Evolutionary conservation across 2,329 filamentous ascomycete genomes (phyloP), one percentile per base, ranked within the genome.

Genomic region (Penicillium sp.): DNA sequence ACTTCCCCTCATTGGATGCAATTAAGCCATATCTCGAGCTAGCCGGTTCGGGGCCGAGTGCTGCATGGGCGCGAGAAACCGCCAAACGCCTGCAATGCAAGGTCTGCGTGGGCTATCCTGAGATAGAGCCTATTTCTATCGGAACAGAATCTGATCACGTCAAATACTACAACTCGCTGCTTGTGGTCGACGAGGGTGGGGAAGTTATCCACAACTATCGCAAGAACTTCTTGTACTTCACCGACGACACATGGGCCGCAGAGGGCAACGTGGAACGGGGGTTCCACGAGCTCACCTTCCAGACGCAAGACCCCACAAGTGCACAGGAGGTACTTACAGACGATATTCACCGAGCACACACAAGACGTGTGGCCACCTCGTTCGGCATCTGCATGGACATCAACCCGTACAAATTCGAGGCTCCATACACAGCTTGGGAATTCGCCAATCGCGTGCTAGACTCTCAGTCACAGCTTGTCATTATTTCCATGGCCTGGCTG

Each of bases 171-270:
- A 87, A 87, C 64, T 79, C 80, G 8, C 77, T 81, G 4, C 76
- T 86, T 16, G 80, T 83, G 23, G 76, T 86, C 24, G 74, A 76
- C n/a, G 77, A 81, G 3, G 59, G 65, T 0, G 84, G 84, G 3
- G 62, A 75, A n/a, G 70, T 84, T 2, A 60, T 86, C 12, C 71
- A 74, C 42, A 84, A 85, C 63, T 85, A 86, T 69, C 80, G 83
- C 57, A 87, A 87, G 66, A 76, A 77, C 10, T 85, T 85, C 60
- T 77, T 87, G 54, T 87, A 85, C 73, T 85, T 84, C 68, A 86
- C 84, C 7, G 84, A 87, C 61, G 84, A 85, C 62, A 82, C 80
- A 1, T 87, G 84, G 84, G 82, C 84, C 2, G 63, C 72, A 15
- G 81, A 84, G 70, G 80, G 80, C 2, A 57, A 63, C 42, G 63